Evolutionary conservation across 2,329 filamentous ascomycete genomes (phyloP).

Genomic region (Ceratocystis huliohia): DNA sequence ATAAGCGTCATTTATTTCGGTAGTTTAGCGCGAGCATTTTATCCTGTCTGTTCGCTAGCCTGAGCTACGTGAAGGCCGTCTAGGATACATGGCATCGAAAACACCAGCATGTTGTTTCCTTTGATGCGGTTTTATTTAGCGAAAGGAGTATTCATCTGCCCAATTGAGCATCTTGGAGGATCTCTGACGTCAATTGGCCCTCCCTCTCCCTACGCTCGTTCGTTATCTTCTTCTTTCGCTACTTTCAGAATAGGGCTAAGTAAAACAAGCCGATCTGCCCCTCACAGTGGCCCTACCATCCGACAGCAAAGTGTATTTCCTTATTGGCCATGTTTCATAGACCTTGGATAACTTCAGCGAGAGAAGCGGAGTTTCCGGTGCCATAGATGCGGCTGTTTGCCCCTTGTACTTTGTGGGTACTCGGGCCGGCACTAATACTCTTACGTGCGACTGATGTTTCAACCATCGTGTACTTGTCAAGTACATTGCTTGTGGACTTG

Average conservation of each 20-base stretch:
- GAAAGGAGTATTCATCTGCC: not conserved
- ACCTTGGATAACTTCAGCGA: not conserved
- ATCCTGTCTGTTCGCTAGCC: not conserved
- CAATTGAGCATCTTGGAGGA: not conserved
- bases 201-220: not conserved
- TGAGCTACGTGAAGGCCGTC: not conserved
- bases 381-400: not conserved
- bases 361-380: not conserved
- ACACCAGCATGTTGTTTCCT: not conserved
- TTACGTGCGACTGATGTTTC: not conserved
- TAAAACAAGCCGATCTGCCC: not conserved
- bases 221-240: not conserved
- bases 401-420: not conserved
- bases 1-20: not conserved
- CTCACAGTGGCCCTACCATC: too few relatives aligned
- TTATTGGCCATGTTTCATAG: not conserved
- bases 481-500: not conserved
- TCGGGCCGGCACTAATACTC: not conserved
- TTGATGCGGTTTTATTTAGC: conserved; percentile 3
- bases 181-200: not conserved
- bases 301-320: not conserved
- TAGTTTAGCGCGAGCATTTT: not conserved
- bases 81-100: not conserved
- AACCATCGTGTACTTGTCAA: not conserved
- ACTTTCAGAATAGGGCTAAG: not conserved